Evolutionary conservation across 2,329 filamentous ascomycete genomes (phyloP), one percentile per base, ranked within the genome.

Genomic region (Gnomoniopsis smithogilvyi): DNA sequence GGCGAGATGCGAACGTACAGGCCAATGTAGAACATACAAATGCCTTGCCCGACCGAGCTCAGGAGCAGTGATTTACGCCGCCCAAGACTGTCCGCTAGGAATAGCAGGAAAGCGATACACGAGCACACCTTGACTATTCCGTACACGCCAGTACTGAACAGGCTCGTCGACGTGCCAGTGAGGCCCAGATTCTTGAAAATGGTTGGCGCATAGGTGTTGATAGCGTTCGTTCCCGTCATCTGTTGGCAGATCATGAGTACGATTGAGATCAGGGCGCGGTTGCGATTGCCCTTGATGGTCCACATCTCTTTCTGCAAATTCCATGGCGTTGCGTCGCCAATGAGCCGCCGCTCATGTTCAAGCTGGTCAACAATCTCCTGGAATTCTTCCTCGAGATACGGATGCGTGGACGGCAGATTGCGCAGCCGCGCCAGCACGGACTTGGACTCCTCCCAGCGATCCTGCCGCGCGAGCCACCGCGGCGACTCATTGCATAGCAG

Each of bases 21-120:
- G 12, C 85, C 87, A 58, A 89, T 84, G 69, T 88, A 87, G 67
- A 85, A 80, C 86, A 89, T 88, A 64, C 79, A 76, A 19, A 78
- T 65, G 2, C 79, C 85, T 73, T 86, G 83, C 1, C 80, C 83
- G 57, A 86, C 79, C 1, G 80, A 83, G 0, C 33, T 41, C 19
- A 54, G 34, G n/a, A 54, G 36, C 8, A 54, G 51, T 19, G 51
- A 54, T 12, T 22, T 17, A n/a, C 51, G 34, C 17, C 51, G 51
- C 2, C 51, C 51, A 22, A 54, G 26, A 24, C 26, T 70, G 0
- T 67, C 66, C 7, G 81, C 82, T 54, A 82, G 77, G 67, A 85
- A 85, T 62, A 85, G 68, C 34, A 88, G 72, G 77, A 87, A 88
- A 64, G 75, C 69, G 19, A 79, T 76, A 66, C 83, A 86, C 48